Percentiles rank a stretch among this genome's conserved stretches.
Evolutionary conservation across 2,329 filamentous ascomycete genomes (phyloP).

Genomic region (Orbilia javanica): DNA sequence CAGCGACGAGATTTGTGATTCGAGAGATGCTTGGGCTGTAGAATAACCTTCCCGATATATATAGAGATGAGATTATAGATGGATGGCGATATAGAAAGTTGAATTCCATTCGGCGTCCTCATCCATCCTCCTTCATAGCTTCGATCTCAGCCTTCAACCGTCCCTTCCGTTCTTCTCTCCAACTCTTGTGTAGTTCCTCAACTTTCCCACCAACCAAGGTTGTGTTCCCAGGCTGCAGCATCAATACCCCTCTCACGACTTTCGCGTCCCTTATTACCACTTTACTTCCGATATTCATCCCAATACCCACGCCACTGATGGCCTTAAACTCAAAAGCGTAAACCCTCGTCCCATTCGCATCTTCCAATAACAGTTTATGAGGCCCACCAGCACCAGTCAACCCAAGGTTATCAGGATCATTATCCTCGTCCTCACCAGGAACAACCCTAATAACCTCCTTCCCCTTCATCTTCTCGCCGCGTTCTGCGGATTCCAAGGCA

Average conservation of each 20-base stretch:
- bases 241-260: constrained; percentile 78
- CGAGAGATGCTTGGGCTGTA: constrained; percentile 51
- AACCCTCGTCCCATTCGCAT: constrained; percentile 76
- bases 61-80: neutral
- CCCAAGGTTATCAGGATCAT: constrained; percentile 48
- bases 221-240: constrained; percentile 78
- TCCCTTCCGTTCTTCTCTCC: constrained; percentile 78
- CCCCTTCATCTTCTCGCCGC: constrained; percentile 80
- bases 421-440: constrained; percentile 68
- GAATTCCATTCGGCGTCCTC: constrained; percentile 1
- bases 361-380: constrained; percentile 86
- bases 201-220: constrained; percentile 89
- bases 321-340: constrained; percentile 79
- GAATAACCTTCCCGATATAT: neutral
- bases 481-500: constrained; percentile 78
- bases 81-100: constrained; percentile 9
- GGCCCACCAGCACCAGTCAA: constrained; percentile 68
- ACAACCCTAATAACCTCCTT: constrained; percentile 84
- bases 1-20: constrained; percentile 39
- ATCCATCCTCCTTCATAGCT: constrained; percentile 56
- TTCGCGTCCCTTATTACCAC: constrained; percentile 76
- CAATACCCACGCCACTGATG: constrained; percentile 75
- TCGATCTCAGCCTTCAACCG: constrained; percentile 75
- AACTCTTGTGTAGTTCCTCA: constrained; percentile 81
- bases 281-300: constrained; percentile 83